Base-by-base conservation (phyloP, 805 yeast species). In the Nakazawaea holstii region DNA sequence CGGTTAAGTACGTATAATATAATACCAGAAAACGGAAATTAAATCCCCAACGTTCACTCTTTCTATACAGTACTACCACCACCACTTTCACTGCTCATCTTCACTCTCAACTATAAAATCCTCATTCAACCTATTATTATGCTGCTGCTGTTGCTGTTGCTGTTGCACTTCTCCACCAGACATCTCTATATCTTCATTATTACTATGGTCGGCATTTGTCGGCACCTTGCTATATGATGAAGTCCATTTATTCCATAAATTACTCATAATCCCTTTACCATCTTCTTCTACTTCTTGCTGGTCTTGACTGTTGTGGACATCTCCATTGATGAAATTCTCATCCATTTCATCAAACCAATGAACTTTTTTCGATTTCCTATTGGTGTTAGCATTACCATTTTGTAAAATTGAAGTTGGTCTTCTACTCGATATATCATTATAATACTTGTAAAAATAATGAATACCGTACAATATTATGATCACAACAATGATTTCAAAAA, bases 91-190 rank as follows among this genome's bases (percentile, higher is more conserved):
- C 41, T 40, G 50, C 35, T 76, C 80, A 33, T 75, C 80, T 43
- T 76, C 80, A 53, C 77, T 72, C 31, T 65, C 74, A 41, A 76
- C 70, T n/a, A 72, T 64, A 48, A 76, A 75, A 35, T 73, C 73
- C 47, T 72, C 76, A 50, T 55, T 50, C 43, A 55, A 45, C 8
- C 38, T 43, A 8, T 39, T 47, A 8, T 30, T 31, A 8, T 28
- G 24, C 24, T 20, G 24, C 24, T 20, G 24, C 24, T 20, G 24
- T 5, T 20, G 24, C 24, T 20, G 24, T 5, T 20, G 24, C 24
- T 20, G 24, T 5, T 20, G n/a, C 15, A 42, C 39, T 27, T 15
- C 40, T n/a, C 52, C 59, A 11, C 64, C 71, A n/a, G 63, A 66
- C 66, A 74, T 52, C 55, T 74, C 80, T 31, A 74, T 72, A 46